A percentile compares a stretch with the other conserved stretches of the same genome.
These are phyloP conservation scores for Opeltia flavorubescens DNA, from an alignment of 495 filamentous ascomycete species.

Conservation along the genomic window DNA sequence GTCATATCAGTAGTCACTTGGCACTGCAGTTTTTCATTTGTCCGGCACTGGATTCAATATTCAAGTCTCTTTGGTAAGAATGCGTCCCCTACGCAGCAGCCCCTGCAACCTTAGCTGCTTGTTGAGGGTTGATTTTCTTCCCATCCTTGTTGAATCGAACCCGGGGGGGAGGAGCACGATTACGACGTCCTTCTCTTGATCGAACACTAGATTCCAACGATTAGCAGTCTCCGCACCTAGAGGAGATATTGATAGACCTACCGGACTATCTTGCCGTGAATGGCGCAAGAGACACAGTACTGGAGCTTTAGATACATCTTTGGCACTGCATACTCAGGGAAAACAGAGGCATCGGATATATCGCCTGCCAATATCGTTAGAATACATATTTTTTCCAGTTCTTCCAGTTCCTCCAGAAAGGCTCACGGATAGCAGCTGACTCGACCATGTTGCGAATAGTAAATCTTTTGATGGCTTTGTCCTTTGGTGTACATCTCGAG, in stretches of 20 bases:
- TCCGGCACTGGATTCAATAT: too few species aligned
- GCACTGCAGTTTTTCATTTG: too few species aligned
- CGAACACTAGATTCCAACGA: constrained; percentile 56
- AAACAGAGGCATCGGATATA: constrained; percentile 99
- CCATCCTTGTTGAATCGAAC: constrained; percentile 99
- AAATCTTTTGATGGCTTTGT: constrained; percentile 99
- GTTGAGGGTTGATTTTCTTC: constrained; percentile 96
- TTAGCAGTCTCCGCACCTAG: too few species aligned
- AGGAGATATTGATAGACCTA: constrained; percentile 26
- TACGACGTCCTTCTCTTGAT: constrained; percentile 91
- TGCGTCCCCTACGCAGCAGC: neutral
- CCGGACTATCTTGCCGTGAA: constrained; percentile 99
- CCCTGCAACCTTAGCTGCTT: constrained; percentile 49
- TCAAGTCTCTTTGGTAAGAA: too few species aligned
- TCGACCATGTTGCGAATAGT: constrained; percentile 99
- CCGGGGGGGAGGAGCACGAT: constrained; percentile 92
- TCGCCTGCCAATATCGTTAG: constrained; percentile 52
- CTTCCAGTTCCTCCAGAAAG: constrained; percentile 19
- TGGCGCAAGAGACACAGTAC: constrained; percentile 99
- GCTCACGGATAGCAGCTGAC: constrained; percentile 98
- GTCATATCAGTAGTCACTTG: too few species aligned
- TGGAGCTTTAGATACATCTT: constrained; percentile 99
- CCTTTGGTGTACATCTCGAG: constrained; percentile 98
- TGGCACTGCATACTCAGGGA: constrained; percentile 96
- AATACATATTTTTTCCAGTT: neutral